Conservation (phyloP, 2,329 filamentous ascomycete species). For the Mycosphaerella sp. region DNA sequence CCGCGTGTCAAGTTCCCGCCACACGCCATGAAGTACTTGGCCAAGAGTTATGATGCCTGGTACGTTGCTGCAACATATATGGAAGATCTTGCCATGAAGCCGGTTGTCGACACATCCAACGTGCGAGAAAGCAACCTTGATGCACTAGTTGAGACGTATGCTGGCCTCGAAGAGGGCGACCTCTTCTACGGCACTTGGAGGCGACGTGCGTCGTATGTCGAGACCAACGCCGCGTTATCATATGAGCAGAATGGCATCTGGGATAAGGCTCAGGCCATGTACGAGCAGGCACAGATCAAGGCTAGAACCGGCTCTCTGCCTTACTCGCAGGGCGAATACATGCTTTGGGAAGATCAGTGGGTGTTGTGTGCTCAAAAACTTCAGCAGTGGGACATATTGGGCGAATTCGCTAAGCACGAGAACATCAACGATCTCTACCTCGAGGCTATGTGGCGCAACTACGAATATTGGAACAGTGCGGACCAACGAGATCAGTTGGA, state of each 20-base stretch:
- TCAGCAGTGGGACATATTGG: conserved; percentile 97
- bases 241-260: conserved; percentile 99
- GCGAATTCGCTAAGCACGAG: conserved; percentile 97
- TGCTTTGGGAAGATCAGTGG: conserved; percentile 99
- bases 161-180: conserved; percentile 86
- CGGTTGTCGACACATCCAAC: conserved; percentile 73
- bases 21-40: conserved; percentile 92
- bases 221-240: conserved; percentile 93
- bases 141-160: conserved; percentile 88
- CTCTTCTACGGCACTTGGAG: conserved; percentile 98
- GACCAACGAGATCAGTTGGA: conserved; percentile 87
- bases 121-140: conserved; percentile 93
- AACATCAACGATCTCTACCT: conserved; percentile 95
- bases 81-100: conserved; percentile 79
- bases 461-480: conserved; percentile 86
- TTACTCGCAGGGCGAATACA: conserved; percentile 95
- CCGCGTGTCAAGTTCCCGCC: conserved; percentile 89
- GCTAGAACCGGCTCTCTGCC: conserved; percentile 92
- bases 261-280: conserved; percentile 97
- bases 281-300: conserved; percentile 95
- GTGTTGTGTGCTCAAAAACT: conserved; percentile 95
- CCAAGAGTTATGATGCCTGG: conserved; percentile 92
- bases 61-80: conserved; percentile 89
- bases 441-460: conserved; percentile 91
- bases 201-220: conserved; percentile 88